Evolutionary conservation across 805 yeast genomes (phyloP), one percentile per base, ranked within the genome.

Genomic region (Candida maltosa): DNA sequence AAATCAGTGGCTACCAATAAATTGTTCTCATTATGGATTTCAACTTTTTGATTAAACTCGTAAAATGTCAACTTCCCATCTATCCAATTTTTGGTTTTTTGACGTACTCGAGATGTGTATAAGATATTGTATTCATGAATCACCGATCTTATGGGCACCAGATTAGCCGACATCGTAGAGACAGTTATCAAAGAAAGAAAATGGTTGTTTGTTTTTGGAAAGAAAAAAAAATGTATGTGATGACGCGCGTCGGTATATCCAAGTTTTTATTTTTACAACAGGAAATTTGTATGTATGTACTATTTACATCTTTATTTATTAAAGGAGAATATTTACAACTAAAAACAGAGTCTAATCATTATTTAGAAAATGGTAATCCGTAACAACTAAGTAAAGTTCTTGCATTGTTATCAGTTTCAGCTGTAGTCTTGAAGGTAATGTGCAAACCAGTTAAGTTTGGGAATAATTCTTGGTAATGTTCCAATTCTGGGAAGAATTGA

Each of bases 321-420:
- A n/a, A n/a, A n/a, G n/a, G n/a, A n/a, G n/a, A n/a, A n/a, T n/a
- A n/a, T n/a, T n/a, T n/a, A n/a, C n/a, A n/a, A n/a, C n/a, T n/a
- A n/a, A n/a, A n/a, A n/a, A n/a, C n/a, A n/a, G n/a, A n/a, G 23
- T 26, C 10, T n/a, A 24, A 17, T 19, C 33, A 29, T 6, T 51
- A 52, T 30, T 55, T 52, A 44, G 49, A 52, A 67, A 89, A 86
- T 36, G 96, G 95, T 34, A 89, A 58, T 6, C 95, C 96, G 47
- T 78, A 71, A 2, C 87, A 83, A 56, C 94, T 83, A 42, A 91
- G 64, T 48, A 91, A 68, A 14, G 85, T 78, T 59, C 95, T 80
- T 7, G 97, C 97, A 52, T 87, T 93, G 21, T 80, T 77, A 55
- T 89, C 97, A 15, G 87, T 80, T 63, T 88, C 87, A 6, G 97